Conservation (phyloP, 306 rosid species). For the Myrica gale region DNA sequence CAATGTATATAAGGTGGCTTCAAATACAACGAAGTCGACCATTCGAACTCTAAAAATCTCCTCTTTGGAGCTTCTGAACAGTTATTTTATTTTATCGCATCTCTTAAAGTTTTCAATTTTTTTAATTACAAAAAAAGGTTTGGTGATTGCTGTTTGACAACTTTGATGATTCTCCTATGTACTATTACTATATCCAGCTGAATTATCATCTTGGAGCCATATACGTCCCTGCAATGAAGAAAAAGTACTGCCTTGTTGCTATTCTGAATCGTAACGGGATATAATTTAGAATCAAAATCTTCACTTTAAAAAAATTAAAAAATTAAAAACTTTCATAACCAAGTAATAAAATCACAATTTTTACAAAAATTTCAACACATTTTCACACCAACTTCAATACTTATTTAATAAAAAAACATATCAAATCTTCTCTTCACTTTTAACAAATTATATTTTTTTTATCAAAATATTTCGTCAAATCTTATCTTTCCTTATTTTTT, state of each 20-base stretch:
- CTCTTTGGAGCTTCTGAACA: slow-evolving; percentile 13
- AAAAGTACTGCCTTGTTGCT: background rate
- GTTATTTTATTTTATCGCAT: slow-evolving; percentile 12
- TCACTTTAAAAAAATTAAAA: no score
- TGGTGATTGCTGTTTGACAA: slow-evolving; percentile 11
- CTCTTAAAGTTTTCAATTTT: background rate
- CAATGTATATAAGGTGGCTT: slow-evolving; percentile 48
- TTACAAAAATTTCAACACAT: no score
- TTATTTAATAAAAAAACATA: no score
- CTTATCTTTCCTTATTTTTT: no score
- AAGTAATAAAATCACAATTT: no score
- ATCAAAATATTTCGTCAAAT: no score
- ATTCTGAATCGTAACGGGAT: background rate
- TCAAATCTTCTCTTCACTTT: no score
- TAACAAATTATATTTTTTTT: no score
- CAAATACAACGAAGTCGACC: slow-evolving; percentile 28
- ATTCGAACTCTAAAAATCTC: slow-evolving; percentile 18
- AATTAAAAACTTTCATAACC: no score
- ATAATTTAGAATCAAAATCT: background rate
- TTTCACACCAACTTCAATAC: no score
- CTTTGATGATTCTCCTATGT: slow-evolving; percentile 15
- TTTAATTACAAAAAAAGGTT: slow-evolving; percentile 16
- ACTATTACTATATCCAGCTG: slow-evolving; percentile 15
- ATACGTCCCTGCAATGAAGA: background rate
- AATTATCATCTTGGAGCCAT: slow-evolving; percentile 4